These are phyloP conservation scores for Phytophthora brassicae DNA, from an alignment of 352 stramenopile genomes.

Conservation along the genomic window DNA sequence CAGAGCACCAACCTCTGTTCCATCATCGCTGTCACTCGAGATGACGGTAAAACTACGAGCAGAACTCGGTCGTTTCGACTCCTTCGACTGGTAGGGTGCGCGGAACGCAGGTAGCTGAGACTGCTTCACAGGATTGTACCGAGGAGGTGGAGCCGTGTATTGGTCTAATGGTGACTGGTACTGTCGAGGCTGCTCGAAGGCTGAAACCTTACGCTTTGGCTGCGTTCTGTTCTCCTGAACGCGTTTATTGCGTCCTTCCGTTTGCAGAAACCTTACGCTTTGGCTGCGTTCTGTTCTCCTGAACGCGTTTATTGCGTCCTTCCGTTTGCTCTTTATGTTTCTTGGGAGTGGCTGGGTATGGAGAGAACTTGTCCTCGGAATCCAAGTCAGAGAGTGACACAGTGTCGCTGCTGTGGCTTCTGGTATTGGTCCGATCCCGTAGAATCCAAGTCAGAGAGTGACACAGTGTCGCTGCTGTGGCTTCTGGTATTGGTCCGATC, in stretches of 20 bases:
- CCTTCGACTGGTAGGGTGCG: slow-evolving; percentile 24
- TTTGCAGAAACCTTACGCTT: too few species aligned
- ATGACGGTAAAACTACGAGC: slow-evolving; percentile 27
- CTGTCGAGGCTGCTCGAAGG: not conserved
- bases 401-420: slow-evolving; percentile 19
- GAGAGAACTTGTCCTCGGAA: slow-evolving; percentile 38
- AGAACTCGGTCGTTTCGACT: slow-evolving; percentile 24
- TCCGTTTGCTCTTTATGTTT: slow-evolving; percentile 31
- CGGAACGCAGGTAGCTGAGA: slow-evolving; percentile 27
- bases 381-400: slow-evolving; percentile 38
- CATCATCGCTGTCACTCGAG: slow-evolving; percentile 37
- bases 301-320: slow-evolving; percentile 36
- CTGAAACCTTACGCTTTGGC: slow-evolving; percentile 9
- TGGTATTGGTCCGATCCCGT: slow-evolving; percentile 17
- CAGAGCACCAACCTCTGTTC: slow-evolving; percentile 12
- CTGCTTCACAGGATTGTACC: not conserved
- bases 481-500: slow-evolving; percentile 22
- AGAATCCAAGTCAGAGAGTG: slow-evolving; percentile 28
- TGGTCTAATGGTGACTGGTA: slow-evolving; percentile 31
- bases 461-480: slow-evolving; percentile 26
- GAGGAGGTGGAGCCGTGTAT: slow-evolving; percentile 20
- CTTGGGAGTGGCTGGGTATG: slow-evolving; percentile 28
- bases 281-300: slow-evolving; percentile 29
- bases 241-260: slow-evolving; percentile 37
- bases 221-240: slow-evolving; percentile 33